A percentile compares a stretch with the other conserved stretches of the same genome.
phyloP scores from a whole-genome alignment of 345 rosid genomes.

The Hypericum perforatum region DNA sequence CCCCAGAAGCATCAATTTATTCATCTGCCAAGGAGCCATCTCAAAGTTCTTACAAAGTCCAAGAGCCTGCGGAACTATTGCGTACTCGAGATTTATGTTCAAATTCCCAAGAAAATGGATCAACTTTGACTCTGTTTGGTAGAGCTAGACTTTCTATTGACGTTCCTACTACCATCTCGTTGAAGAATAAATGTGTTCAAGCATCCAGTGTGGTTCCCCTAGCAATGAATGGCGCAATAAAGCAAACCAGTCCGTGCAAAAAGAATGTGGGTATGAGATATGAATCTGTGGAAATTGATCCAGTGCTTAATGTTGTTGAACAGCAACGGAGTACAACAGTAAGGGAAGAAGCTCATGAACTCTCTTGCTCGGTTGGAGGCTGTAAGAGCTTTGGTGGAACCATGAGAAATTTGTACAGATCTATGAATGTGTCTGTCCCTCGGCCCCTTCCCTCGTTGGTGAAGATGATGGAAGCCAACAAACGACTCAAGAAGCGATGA shows the following conservation, averaged over 20 bases:
- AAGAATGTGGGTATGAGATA: constrained; percentile 6
- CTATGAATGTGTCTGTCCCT: constrained; percentile 69
- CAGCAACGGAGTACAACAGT: constrained; percentile 4
- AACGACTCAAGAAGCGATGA: constrained; percentile 33
- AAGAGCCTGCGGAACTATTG: constrained; percentile 18
- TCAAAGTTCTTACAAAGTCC: constrained; percentile 18
- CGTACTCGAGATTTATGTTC: constrained; percentile 16
- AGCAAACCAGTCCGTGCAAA: constrained; percentile 12
- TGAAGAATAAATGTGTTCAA: constrained; percentile 6
- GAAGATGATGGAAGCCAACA: constrained; percentile 44
- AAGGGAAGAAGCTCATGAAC: constrained; percentile 12
- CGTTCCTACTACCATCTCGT: constrained; percentile 21
- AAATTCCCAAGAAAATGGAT: constrained; percentile 38
- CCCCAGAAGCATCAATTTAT: constrained; percentile 12
- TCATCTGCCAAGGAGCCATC: constrained; percentile 23
- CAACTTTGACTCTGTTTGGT: constrained; percentile 57
- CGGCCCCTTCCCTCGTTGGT: constrained; percentile 70
- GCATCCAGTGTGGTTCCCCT: constrained; percentile 17
- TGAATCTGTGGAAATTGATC: constrained; percentile 7
- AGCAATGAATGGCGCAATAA: constrained; percentile 10
- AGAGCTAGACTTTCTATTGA: constrained; percentile 47
- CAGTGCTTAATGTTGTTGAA: constrained; percentile 3
- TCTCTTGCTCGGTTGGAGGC: constrained; percentile 18
- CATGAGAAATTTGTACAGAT: constrained; percentile 54
- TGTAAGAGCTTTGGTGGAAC: constrained; percentile 34